These are phyloP conservation scores for Hyphopichia khmerensis DNA, from an alignment of 1,139 yeast genomes.

Conservation along the genomic window DNA sequence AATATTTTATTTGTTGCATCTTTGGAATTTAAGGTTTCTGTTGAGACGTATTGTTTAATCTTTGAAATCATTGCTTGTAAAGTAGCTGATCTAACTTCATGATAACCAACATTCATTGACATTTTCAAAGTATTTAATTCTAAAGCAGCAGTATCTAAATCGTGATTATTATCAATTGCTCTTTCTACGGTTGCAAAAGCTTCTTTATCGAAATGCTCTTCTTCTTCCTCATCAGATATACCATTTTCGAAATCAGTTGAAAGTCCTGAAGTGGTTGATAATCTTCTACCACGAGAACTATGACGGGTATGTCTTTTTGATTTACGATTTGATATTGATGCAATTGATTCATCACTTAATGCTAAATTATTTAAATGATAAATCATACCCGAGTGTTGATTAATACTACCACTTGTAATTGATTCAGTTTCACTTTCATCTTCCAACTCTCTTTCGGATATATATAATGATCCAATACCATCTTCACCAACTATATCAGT, in stretches of 20 bases:
- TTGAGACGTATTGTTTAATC: slow-evolving; percentile 67
- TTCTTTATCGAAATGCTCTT: slow-evolving; percentile 82
- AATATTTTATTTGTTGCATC: slow-evolving; percentile 77
- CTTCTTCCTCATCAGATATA: slow-evolving; percentile 48
- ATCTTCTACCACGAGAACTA: slow-evolving; percentile 30
- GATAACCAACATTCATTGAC: slow-evolving; percentile 96
- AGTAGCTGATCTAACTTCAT: slow-evolving; percentile 86
- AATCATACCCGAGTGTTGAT: slow-evolving; percentile 39
- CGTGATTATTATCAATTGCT: slow-evolving; percentile 89
- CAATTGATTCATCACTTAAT: slow-evolving; percentile 78
- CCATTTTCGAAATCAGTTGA: slow-evolving; percentile 43
- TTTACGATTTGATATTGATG: slow-evolving; percentile 52
- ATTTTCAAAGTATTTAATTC: slow-evolving; percentile 92
- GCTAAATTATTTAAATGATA: slow-evolving; percentile 65
- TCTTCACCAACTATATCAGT: slow-evolving; percentile 52
- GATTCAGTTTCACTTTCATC: slow-evolving; percentile 39
- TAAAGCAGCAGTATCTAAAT: slow-evolving; percentile 85
- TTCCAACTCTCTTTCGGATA: slow-evolving; percentile 45
- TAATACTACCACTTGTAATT: slow-evolving; percentile 13
- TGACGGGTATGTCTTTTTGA: slow-evolving; percentile 17
- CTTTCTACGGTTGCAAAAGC: slow-evolving; percentile 93
- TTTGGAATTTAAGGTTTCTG: slow-evolving; percentile 72
- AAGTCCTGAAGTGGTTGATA: slow-evolving; percentile 37
- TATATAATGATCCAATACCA: slow-evolving; percentile 61
- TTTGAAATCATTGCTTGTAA: slow-evolving; percentile 67